A percentile compares a stretch with the other conserved stretches of the same genome.
Conservation (phyloP, 495 filamentous ascomycete genomes). For the Apiosordaria backusii region DNA sequence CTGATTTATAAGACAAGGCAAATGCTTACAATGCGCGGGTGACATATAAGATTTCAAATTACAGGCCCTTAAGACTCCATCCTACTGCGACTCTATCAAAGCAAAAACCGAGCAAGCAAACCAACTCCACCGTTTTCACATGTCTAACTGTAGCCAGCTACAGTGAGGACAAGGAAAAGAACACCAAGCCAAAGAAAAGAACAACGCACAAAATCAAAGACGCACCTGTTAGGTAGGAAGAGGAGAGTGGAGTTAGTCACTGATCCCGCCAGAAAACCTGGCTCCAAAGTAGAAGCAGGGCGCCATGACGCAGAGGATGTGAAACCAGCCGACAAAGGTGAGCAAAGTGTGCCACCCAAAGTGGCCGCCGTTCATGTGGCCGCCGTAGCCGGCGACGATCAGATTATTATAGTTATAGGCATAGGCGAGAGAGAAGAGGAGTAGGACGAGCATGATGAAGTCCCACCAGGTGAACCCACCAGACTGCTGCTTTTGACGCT, state of each 20-base stretch:
- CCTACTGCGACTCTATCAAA: not conserved
- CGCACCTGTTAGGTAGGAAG: not conserved
- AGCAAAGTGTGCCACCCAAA: not conserved
- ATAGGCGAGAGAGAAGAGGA: not conserved
- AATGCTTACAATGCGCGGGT: not conserved
- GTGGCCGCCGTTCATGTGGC: not conserved
- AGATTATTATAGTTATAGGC: not conserved
- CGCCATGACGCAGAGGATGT: not conserved
- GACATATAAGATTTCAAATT: not conserved
- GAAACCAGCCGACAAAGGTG: not conserved
- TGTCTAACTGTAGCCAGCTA: not conserved
- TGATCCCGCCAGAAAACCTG: not conserved
- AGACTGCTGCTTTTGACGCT: not conserved
- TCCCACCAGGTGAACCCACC: not conserved
- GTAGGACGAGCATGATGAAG: not conserved
- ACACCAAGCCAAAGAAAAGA: not conserved
- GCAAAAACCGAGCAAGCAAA: not conserved
- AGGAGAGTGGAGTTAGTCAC: not conserved
- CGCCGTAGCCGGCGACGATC: not conserved
- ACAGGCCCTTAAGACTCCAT: not conserved
- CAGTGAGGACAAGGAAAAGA: not conserved
- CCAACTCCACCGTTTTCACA: not conserved
- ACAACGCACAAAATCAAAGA: not conserved
- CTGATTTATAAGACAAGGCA: not conserved
- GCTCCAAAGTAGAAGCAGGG: not conserved